A percentile compares a stretch with the other conserved stretches of the same genome.
phyloP scores from a whole-genome alignment of 2,329 filamentous ascomycete genomes.

The Hymenoscyphus fraxineus region DNA sequence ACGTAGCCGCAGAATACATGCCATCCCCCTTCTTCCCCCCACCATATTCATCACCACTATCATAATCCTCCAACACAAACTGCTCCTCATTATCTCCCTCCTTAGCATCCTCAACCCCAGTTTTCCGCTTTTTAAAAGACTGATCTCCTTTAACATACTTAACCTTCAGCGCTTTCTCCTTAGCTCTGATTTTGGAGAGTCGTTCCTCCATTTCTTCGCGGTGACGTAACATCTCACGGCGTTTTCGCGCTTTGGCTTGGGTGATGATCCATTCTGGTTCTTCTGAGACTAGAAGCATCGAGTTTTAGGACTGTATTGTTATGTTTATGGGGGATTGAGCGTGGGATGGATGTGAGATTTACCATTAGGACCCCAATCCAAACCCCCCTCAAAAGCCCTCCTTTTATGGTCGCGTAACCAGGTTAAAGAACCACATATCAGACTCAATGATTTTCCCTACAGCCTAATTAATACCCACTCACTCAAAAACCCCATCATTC shows the following conservation, averaged over 20 bases:
- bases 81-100: conserved; percentile 45
- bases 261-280: conserved; percentile 69
- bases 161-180: conserved; percentile 52
- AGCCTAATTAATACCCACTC: background rate
- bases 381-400: conserved; percentile 36
- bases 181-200: conserved; percentile 52
- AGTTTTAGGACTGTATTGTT: conserved; percentile 11
- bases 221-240: conserved; percentile 51
- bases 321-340: conserved; percentile 5
- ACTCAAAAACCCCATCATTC: too few species aligned
- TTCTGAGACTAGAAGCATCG: conserved; percentile 41
- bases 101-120: conserved; percentile 19
- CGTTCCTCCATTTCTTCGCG: conserved; percentile 57
- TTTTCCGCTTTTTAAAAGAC: conserved; percentile 44
- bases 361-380: conserved; percentile 27
- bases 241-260: conserved; percentile 54
- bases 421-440: conserved; percentile 68
- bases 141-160: conserved; percentile 44
- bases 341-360: background rate
- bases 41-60: conserved; percentile 55
- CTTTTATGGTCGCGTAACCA: conserved; percentile 67
- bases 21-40: conserved; percentile 34
- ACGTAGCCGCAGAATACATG: conserved; percentile 57
- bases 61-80: conserved; percentile 65
- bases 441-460: conserved; percentile 66